Percentiles rank a stretch among this genome's conserved stretches.
Conservation (phyloP, 192 early-diverging fungal genomes). For the Ramicandelaber brevisporus region DNA sequence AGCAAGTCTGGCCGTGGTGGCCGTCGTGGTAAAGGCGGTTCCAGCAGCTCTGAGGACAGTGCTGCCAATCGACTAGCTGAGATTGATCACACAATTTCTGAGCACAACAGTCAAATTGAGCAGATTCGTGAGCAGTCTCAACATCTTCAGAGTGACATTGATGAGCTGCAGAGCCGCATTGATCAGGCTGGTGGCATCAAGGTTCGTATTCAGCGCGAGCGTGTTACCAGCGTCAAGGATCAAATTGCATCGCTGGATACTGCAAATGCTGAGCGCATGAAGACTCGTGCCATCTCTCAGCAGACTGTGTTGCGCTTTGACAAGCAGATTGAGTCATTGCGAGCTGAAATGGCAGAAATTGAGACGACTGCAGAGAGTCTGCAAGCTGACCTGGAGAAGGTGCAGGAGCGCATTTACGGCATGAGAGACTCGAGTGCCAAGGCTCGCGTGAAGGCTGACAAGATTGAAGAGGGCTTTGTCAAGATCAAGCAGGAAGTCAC, state of each 20-base stretch:
- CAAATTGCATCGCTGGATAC: conserved; percentile 46
- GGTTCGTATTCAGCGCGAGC: conserved; percentile 55
- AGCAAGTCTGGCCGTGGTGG: too few relatives aligned
- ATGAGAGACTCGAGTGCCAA: too few relatives aligned
- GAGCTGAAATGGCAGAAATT: conserved; percentile 31
- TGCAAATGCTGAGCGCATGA: conserved; percentile 45
- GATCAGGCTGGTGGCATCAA: conserved; percentile 72
- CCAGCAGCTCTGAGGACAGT: too few relatives aligned
- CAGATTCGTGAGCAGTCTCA: conserved; percentile 25
- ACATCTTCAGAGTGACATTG: conserved; percentile 52
- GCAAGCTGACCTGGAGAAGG: conserved; percentile 14
- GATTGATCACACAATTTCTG: conserved; percentile 16
- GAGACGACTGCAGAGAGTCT: conserved; percentile 27
- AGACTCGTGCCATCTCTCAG: conserved; percentile 41
- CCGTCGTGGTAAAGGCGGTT: too few relatives aligned
- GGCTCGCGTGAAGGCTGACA: conserved; percentile 20
- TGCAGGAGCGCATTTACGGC: conserved; percentile 16
- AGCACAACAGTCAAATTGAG: conserved; percentile 15
- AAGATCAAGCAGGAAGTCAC: conserved; percentile 40
- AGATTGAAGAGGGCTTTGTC: conserved; percentile 36
- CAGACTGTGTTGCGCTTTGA: conserved; percentile 33
- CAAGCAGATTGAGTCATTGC: conserved; percentile 30
- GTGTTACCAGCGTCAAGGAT: conserved; percentile 38
- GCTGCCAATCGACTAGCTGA: too few relatives aligned
- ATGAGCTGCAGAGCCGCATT: conserved; percentile 64